These are phyloP conservation scores for Calonectria honghensis DNA, from an alignment of 2,329 filamentous ascomycete genomes.

Conservation along the genomic window DNA sequence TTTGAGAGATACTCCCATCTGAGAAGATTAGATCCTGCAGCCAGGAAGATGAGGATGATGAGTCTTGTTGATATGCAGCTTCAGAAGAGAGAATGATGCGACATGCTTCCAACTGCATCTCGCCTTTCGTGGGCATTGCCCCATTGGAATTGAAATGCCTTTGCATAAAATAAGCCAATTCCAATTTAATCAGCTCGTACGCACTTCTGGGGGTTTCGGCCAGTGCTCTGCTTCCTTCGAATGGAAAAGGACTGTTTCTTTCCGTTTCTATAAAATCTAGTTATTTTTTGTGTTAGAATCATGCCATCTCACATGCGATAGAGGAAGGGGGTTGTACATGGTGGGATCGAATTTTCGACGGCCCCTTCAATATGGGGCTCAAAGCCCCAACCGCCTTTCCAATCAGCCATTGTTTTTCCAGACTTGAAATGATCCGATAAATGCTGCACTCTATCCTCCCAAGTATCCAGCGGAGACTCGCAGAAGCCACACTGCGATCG, in stretches of 20 bases:
- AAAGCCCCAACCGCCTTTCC: conserved; percentile 65
- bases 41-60: conserved; percentile 37
- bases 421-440: conserved; percentile 63
- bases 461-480: conserved; percentile 58
- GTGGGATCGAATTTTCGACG: conserved; percentile 63
- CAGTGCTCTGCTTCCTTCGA: conserved; percentile 39
- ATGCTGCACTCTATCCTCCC: conserved; percentile 59
- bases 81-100: conserved; percentile 43
- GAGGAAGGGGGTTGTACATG: conserved; percentile 53
- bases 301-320: background rate
- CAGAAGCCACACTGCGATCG: conserved; percentile 64
- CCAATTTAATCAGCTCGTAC: conserved; percentile 45
- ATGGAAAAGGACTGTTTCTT: conserved; percentile 41
- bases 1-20: conserved; percentile 36
- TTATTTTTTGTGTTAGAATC: background rate
- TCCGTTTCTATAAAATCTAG: conserved; percentile 44
- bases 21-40: conserved; percentile 45
- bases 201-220: conserved; percentile 41
- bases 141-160: conserved; percentile 35
- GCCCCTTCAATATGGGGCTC: conserved; percentile 59
- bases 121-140: conserved; percentile 33
- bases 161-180: conserved; percentile 47
- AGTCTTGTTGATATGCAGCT: conserved; percentile 31
- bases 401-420: conserved; percentile 63
- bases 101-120: conserved; percentile 45